Base-by-base conservation (phyloP, 805 yeast genomes). In the Ogataea sp. region DNA sequence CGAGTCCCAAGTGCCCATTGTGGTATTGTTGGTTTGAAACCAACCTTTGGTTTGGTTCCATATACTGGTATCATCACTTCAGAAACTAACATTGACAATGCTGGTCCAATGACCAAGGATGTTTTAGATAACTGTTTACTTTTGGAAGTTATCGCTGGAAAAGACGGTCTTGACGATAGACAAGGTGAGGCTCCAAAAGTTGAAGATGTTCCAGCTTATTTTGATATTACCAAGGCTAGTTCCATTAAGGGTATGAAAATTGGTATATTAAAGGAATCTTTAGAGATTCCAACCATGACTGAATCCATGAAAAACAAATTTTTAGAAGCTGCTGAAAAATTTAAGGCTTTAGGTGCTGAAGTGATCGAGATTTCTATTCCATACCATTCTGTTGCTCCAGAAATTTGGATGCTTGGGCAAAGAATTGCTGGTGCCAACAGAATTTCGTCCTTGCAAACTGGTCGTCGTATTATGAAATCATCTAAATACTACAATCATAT, bases 21-120 rank as follows among this genome's bases (percentile, higher is more conserved):
- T 40, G 53, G 53, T 15, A 20, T 49, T 2, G 53, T 48, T 37
- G 76, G 76, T 30, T 62, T 70, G 46, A 71, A 71, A 46, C 76
- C 77, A 3, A 60, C 73, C 1, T 70, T 69, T 49, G 78, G 78
- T 10, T 42, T 59, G 20, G 58, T 60, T 17, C 64, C 64, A 3
- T 58, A 51, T 46, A 59, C 68, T 14, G 67, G 67, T n/a, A 53
- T 59, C 29, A 61, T 59, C 7, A 53, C 59, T 30, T 46, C 56
- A 35, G 67, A 61, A 34, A 51, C 57, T 7, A 58, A 55, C 32
- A 55, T 55, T 32, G 68, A 63, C 39, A 64, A 61, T 44, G 57
- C 61, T 15, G 68, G 68, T 6, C 64, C 65, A n/a, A 58, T 63
- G 61, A 62, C 68, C 4, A 49, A 44, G 33, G 54, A 55, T 33